Conservation (phyloP, 164 flowering plant genomes). For the Tetrastigma voinierianum region DNA sequence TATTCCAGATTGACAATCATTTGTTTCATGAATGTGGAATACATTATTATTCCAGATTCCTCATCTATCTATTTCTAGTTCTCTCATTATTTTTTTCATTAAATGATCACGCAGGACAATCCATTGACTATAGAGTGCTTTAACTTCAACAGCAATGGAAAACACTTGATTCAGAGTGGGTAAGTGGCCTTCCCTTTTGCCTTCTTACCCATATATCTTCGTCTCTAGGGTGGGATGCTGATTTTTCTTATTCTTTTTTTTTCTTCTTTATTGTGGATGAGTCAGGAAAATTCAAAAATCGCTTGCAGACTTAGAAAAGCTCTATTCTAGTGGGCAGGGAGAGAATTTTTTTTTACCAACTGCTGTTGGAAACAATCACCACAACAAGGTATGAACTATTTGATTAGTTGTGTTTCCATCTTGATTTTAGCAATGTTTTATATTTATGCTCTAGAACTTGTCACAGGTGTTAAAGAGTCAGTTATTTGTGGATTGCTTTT, state of each 20-base stretch:
- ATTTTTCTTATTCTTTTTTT: slow-evolving; percentile 12
- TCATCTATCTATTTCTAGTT: background rate
- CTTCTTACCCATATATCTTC: background rate
- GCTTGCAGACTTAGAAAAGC: slow-evolving; percentile 63
- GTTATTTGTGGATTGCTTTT: slow-evolving; percentile 63
- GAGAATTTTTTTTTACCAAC: slow-evolving; percentile 55
- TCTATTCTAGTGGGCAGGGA: slow-evolving; percentile 46
- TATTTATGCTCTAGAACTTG: background rate
- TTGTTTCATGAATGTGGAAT: background rate
- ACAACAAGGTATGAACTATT: slow-evolving; percentile 53
- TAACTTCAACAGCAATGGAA: slow-evolving; percentile 71
- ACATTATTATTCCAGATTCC: background rate
- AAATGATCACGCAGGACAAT: slow-evolving; percentile 45
- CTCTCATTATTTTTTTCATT: slow-evolving; percentile 10
- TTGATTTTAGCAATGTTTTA: background rate
- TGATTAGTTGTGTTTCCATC: background rate
- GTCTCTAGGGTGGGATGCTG: background rate
- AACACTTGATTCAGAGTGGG: slow-evolving; percentile 73
- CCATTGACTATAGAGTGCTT: slow-evolving; percentile 66
- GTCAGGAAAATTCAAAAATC: slow-evolving; percentile 70
- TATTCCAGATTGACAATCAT: background rate
- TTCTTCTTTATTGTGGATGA: slow-evolving; percentile 2
- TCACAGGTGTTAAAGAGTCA: slow-evolving; percentile 62
- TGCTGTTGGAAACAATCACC: slow-evolving; percentile 41
- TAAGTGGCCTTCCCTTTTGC: slow-evolving; percentile 24